These are phyloP conservation scores for Apiotrichum laibachii DNA, from an alignment of 1,284 basidiomycete genomes.

Conservation along the genomic window DNA sequence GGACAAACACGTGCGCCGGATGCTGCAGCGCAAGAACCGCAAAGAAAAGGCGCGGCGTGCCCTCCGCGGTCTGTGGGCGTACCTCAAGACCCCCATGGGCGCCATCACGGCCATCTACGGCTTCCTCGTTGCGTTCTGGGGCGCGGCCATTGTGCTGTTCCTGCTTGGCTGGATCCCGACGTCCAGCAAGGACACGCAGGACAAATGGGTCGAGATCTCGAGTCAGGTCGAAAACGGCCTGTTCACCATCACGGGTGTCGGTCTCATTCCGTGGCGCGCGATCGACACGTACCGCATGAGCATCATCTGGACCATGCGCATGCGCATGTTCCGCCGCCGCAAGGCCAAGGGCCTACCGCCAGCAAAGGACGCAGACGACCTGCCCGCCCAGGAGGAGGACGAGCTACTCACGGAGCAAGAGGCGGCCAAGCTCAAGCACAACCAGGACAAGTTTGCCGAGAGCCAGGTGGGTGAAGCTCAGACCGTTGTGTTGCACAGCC, in stretches of 20 bases:
- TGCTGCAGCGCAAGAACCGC: conserved; percentile 58
- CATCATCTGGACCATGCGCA: conserved; percentile 71
- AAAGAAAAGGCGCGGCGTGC: conserved; percentile 63
- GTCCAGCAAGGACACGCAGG: conserved; percentile 35
- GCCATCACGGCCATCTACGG: conserved; percentile 73
- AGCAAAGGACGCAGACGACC: conserved; percentile 68
- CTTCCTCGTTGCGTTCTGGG: conserved; percentile 74
- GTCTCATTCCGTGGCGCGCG: conserved; percentile 65
- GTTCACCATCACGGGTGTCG: conserved; percentile 69
- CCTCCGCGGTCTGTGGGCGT: conserved; percentile 73
- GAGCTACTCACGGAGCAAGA: conserved; percentile 65
- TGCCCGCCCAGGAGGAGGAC: conserved; percentile 61
- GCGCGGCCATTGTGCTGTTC: conserved; percentile 79
- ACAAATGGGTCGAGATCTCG: conserved; percentile 61
- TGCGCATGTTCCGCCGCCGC: conserved; percentile 59
- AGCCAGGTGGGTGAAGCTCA: conserved; percentile 33
- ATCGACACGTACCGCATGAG: conserved; percentile 73
- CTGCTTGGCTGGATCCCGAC: conserved; percentile 53
- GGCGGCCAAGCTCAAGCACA: conserved; percentile 65
- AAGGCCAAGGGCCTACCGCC: conserved; percentile 62
- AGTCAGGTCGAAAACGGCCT: conserved; percentile 73
- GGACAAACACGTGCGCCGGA: conserved; percentile 68
- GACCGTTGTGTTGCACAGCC: not conserved
- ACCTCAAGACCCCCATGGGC: conserved; percentile 71
- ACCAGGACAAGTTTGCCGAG: conserved; percentile 49